These are phyloP conservation scores for Pseudogymnoascus pannorum DNA, from an alignment of 2,329 filamentous ascomycete genomes.

Conservation along the genomic window DNA sequence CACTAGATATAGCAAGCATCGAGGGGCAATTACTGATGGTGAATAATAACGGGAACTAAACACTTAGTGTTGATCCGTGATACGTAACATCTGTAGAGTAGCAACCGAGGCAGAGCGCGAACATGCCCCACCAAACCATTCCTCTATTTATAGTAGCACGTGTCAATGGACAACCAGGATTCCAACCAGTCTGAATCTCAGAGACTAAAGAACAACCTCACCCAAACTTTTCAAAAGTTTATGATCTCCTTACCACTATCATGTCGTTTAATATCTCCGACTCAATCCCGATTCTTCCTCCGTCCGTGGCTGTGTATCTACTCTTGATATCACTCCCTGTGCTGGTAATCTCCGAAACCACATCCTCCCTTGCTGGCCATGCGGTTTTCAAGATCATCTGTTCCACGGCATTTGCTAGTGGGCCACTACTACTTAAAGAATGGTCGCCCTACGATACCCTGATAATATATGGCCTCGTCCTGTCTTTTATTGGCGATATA, in stretches of 20 bases:
- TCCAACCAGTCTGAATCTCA: neutral
- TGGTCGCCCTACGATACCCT: constrained; percentile 19
- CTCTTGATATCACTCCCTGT: constrained; percentile 23
- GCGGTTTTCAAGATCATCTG: constrained; percentile 27
- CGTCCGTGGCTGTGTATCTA: constrained; percentile 17
- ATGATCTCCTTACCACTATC: neutral
- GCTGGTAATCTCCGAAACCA: constrained; percentile 23
- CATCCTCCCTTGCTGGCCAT: constrained; percentile 23
- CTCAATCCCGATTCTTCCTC: constrained; percentile 18
- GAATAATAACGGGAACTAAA: neutral
- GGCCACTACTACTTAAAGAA: constrained; percentile 20
- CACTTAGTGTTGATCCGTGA: neutral
- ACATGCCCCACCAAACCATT: neutral
- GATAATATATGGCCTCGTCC: constrained; percentile 22
- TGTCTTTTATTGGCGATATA: constrained; percentile 24
- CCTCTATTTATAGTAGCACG: neutral
- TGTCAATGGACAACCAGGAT: neutral
- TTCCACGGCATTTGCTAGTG: constrained; percentile 24
- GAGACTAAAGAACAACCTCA: neutral
- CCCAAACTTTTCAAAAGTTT: neutral
- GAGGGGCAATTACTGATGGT: neutral
- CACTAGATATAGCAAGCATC: neutral
- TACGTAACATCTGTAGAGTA: neutral
- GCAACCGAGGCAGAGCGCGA: neutral
- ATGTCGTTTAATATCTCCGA: neutral